phyloP scores from a whole-genome alignment of 2,329 filamentous ascomycete species.

The Penicillium aurantiogriseum region DNA sequence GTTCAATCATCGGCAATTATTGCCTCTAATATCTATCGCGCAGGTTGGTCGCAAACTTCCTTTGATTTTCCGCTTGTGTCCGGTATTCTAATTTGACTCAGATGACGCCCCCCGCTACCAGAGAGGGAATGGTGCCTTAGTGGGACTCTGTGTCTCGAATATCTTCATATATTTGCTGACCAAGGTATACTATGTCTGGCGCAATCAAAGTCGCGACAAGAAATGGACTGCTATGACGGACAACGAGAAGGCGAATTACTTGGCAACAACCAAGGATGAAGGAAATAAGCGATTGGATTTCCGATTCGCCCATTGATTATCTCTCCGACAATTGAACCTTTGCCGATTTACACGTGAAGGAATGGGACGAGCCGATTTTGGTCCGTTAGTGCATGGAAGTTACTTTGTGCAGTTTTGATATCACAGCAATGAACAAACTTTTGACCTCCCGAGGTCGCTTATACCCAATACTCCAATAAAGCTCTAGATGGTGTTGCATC shows the following conservation, averaged over 20 bases:
- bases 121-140: constrained; percentile 41
- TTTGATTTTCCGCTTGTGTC: background rate
- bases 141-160: constrained; percentile 25
- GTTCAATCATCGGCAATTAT: constrained; percentile 38
- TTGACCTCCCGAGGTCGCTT: too few relatives aligned
- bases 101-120: constrained; percentile 48
- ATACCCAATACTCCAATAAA: background rate
- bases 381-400: background rate
- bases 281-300: constrained; percentile 40
- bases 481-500: background rate
- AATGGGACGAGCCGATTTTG: too few relatives aligned
- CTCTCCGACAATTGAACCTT: background rate
- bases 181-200: constrained; percentile 34
- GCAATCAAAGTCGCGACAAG: constrained; percentile 29
- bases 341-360: background rate
- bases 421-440: background rate
- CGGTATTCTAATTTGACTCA: constrained; percentile 1
- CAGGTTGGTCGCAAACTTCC: constrained; percentile 15
- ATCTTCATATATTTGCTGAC: constrained; percentile 29
- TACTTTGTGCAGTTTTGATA: background rate
- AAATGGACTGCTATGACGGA: constrained; percentile 34
- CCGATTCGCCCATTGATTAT: constrained; percentile 32
- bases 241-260: constrained; percentile 30
- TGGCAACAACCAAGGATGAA: constrained; percentile 32
- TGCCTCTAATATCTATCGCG: constrained; percentile 38